Conservation (phyloP, 495 filamentous ascomycete genomes). For the Aspergillus avenaceus region DNA sequence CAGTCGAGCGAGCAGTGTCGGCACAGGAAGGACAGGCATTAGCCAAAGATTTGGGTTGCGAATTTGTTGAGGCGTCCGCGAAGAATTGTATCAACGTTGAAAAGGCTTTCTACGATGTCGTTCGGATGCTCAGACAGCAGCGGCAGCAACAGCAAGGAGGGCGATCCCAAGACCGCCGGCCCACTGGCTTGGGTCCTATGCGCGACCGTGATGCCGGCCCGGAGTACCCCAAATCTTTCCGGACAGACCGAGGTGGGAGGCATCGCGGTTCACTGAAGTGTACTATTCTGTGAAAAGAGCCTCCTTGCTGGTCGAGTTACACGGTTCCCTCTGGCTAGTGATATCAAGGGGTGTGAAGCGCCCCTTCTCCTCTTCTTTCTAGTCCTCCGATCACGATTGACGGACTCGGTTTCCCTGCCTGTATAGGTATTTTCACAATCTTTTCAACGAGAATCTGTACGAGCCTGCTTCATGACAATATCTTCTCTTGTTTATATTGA, state of each 20-base stretch:
- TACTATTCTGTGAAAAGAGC: slow-evolving; percentile 36
- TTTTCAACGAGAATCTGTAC: slow-evolving; percentile 10
- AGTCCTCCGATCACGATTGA: background rate
- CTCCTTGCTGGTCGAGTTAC: slow-evolving; percentile 13
- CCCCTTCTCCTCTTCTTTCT: background rate
- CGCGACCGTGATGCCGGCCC: slow-evolving; percentile 39
- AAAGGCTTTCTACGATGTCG: slow-evolving; percentile 97
- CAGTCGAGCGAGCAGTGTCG: slow-evolving; percentile 92
- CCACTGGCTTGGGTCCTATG: slow-evolving; percentile 32
- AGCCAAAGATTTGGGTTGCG: slow-evolving; percentile 88
- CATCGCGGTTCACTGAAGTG: slow-evolving; percentile 39
- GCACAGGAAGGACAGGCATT: slow-evolving; percentile 92
- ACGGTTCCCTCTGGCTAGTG: background rate
- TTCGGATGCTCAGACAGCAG: slow-evolving; percentile 81
- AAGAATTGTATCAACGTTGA: slow-evolving; percentile 99
- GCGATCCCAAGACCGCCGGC: slow-evolving; percentile 37
- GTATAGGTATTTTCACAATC: background rate
- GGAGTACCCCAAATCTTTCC: slow-evolving; percentile 40
- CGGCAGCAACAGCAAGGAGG: slow-evolving; percentile 52
- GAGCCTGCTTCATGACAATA: slow-evolving; percentile 15
- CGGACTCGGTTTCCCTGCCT: background rate
- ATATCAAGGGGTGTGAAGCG: background rate
- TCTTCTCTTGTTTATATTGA: slow-evolving; percentile 23
- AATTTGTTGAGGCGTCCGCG: slow-evolving; percentile 97
- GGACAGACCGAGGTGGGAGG: slow-evolving; percentile 33